These are phyloP conservation scores for Coniosporium apollinis DNA, from an alignment of 495 filamentous ascomycete species.

Conservation along the genomic window DNA sequence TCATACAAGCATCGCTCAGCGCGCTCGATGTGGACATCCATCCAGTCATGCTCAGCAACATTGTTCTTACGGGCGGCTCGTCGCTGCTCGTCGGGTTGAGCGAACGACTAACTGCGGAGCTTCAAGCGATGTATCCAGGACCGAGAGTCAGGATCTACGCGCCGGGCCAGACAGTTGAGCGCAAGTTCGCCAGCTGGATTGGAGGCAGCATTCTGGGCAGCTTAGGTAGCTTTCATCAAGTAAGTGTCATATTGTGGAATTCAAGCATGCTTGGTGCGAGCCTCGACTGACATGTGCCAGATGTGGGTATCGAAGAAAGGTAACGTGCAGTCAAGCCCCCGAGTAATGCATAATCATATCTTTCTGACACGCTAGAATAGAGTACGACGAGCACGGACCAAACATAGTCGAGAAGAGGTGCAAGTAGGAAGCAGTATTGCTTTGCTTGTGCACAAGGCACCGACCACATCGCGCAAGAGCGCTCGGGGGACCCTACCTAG, in stretches of 20 bases:
- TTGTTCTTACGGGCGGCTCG: slow-evolving; percentile 83
- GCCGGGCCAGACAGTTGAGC: slow-evolving; percentile 67
- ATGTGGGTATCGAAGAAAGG: slow-evolving; percentile 92
- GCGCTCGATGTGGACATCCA: slow-evolving; percentile 79
- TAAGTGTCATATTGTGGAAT: slow-evolving; percentile 2
- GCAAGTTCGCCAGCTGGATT: slow-evolving; percentile 85
- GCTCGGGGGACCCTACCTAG: too few species aligned
- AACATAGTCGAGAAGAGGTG: slow-evolving; percentile 64
- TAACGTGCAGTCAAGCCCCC: too few species aligned
- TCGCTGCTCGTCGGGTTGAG: slow-evolving; percentile 77
- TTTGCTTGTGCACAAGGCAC: too few species aligned
- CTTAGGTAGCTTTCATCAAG: slow-evolving; percentile 93
- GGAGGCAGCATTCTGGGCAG: slow-evolving; percentile 92
- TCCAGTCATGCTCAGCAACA: slow-evolving; percentile 63
- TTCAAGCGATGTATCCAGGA: slow-evolving; percentile 60
- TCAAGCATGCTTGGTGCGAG: not conserved
- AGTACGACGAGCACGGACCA: slow-evolving; percentile 62
- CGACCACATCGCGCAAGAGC: too few species aligned
- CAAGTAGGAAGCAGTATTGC: slow-evolving; percentile 32
- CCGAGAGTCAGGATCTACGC: slow-evolving; percentile 71
- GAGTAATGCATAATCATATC: too few species aligned
- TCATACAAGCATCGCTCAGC: slow-evolving; percentile 60
- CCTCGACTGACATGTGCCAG: slow-evolving; percentile 6
- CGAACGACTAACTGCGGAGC: slow-evolving; percentile 70
- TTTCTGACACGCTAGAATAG: too few species aligned